phyloP scores from a whole-genome alignment of 2,329 filamentous ascomycete species.

The Ascochyta lentis region DNA sequence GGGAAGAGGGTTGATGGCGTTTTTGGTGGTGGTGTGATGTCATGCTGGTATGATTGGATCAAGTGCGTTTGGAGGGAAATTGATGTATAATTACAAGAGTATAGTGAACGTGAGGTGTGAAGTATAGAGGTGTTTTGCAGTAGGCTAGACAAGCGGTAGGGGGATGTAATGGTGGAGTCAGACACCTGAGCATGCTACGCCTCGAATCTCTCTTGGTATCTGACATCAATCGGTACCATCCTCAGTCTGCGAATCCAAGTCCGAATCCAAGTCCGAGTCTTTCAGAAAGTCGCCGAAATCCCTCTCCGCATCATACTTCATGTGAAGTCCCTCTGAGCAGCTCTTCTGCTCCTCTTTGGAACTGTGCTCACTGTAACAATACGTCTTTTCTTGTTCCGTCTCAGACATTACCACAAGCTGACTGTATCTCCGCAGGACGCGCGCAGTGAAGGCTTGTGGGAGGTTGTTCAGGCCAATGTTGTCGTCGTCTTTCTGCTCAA shows the following conservation, averaged over 20 bases:
- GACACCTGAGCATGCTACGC: too few relatives aligned
- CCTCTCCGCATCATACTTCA: not conserved
- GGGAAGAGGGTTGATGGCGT: too few relatives aligned
- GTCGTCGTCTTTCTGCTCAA: not conserved
- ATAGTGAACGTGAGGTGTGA: too few relatives aligned
- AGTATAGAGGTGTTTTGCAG: too few relatives aligned
- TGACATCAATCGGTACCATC: not conserved
- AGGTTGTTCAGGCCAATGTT: not conserved
- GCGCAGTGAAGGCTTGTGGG: not conserved
- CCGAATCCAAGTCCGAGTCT: not conserved
- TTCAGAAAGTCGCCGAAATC: not conserved
- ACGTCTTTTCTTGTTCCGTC: not conserved
- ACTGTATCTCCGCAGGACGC: not conserved
- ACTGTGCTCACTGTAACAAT: not conserved
- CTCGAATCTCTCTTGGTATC: not conserved
- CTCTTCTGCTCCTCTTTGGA: not conserved
- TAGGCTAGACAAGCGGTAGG: too few relatives aligned
- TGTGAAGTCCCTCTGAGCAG: not conserved
- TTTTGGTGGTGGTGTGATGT: too few relatives aligned
- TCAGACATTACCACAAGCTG: not conserved
- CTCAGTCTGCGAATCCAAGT: not conserved
- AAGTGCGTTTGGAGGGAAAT: too few relatives aligned
- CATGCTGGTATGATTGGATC: too few relatives aligned
- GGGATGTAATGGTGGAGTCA: too few relatives aligned
- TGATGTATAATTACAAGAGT: too few relatives aligned